A percentile compares a stretch with the other conserved stretches of the same genome.
Conservation (phyloP, 2,329 filamentous ascomycete species). For the Nigrospora osmanthi region DNA sequence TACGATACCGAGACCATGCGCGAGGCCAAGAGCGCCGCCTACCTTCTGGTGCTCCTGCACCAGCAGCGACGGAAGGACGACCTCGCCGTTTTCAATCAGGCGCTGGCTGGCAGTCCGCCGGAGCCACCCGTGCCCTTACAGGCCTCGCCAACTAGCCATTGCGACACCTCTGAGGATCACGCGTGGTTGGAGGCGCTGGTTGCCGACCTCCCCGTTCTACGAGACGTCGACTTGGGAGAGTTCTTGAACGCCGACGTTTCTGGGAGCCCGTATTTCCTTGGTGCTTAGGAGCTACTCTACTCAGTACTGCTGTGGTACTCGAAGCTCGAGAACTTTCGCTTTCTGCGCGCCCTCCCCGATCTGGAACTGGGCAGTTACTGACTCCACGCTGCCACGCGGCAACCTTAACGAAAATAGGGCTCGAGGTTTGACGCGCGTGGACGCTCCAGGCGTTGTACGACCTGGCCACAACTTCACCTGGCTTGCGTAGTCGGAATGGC, state of each 20-base stretch:
- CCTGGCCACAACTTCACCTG: no score
- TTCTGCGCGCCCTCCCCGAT: no score
- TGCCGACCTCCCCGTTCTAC: neutral
- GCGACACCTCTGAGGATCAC: neutral
- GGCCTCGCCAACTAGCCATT: no score
- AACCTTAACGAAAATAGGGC: no score
- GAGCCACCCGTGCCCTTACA: neutral
- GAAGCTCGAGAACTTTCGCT: no score
- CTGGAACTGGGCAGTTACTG: no score
- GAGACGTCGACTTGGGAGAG: neutral
- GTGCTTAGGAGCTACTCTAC: neutral
- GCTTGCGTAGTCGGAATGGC: no score
- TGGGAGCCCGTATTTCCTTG: neutral
- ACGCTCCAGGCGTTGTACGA: no score
- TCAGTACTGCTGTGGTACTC: no score
- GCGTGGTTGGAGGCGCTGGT: neutral
- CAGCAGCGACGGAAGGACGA: constrained; percentile 1
- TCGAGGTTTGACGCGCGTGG: no score
- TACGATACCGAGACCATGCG: constrained; percentile 40
- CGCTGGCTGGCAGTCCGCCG: neutral
- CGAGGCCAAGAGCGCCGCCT: constrained; percentile 47
- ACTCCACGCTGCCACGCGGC: no score
- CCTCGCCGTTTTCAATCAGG: neutral
- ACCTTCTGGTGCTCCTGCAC: constrained; percentile 43
- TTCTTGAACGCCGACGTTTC: neutral